Evolutionary conservation across 2,329 filamentous ascomycete genomes (phyloP).

Genomic region (Ophidiomyces ophidiicola): DNA sequence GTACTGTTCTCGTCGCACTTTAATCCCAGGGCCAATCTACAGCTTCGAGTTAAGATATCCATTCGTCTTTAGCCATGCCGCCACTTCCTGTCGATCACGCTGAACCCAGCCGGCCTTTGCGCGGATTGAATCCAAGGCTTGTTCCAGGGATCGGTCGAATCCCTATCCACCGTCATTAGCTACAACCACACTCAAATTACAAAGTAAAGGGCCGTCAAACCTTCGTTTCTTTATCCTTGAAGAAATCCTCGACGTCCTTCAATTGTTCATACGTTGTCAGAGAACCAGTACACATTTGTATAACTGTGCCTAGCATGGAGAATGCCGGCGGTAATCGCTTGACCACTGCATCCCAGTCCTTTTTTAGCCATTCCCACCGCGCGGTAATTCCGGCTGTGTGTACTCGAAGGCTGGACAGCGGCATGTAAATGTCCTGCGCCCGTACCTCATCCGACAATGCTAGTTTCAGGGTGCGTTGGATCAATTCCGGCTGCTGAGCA

Average conservation of each 20-base stretch:
- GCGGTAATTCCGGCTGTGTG: conserved; percentile 68
- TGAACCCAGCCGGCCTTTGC: conserved; percentile 74
- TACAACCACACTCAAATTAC: background rate
- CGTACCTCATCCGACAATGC: conserved; percentile 72
- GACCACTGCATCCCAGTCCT: conserved; percentile 76
- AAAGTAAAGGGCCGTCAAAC: conserved; percentile 23
- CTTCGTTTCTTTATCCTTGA: conserved; percentile 68
- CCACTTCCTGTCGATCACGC: conserved; percentile 67
- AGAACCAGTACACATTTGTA: conserved; percentile 67
- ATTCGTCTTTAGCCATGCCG: conserved; percentile 55
- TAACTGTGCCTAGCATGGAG: conserved; percentile 72
- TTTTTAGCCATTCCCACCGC: conserved; percentile 70
- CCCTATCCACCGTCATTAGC: conserved; percentile 34
- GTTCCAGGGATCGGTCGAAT: conserved; percentile 78
- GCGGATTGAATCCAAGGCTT: conserved; percentile 71
- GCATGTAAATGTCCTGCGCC: conserved; percentile 88
- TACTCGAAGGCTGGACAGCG: conserved; percentile 62
- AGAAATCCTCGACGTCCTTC: conserved; percentile 66
- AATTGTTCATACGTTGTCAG: conserved; percentile 70
- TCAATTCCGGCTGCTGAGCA: conserved; percentile 63
- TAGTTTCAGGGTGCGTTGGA: conserved; percentile 65
- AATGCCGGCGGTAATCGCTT: conserved; percentile 75
- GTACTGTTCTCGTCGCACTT: too few species aligned
- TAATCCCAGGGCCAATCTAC: background rate
- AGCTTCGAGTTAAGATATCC: conserved; percentile 36